Percentiles rank a stretch among this genome's conserved stretches.
These are phyloP conservation scores for Atkinsonella texensis DNA, from an alignment of 2,329 filamentous ascomycete genomes.

Conservation along the genomic window DNA sequence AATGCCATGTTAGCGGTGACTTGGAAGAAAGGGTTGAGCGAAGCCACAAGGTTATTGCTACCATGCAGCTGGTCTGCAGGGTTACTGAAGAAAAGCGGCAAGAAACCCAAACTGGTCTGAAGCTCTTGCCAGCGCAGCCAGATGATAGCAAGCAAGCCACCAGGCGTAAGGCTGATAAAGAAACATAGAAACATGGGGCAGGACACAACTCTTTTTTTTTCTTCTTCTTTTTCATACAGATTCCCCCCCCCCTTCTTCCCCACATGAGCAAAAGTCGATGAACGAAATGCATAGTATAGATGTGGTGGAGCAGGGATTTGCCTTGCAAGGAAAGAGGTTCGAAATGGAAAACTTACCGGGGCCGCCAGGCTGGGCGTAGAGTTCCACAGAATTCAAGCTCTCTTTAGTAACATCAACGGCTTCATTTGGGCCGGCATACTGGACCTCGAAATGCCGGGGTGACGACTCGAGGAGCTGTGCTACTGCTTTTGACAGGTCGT, in stretches of 20 bases:
- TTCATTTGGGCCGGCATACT: slow-evolving; percentile 12
- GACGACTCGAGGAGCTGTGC: slow-evolving; percentile 12
- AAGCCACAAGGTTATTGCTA: background rate
- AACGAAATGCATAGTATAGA: background rate
- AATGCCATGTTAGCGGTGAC: background rate
- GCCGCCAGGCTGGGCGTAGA: slow-evolving; percentile 13
- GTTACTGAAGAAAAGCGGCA: background rate
- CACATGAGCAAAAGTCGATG: background rate
- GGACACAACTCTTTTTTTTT: background rate
- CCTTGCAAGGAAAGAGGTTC: background rate
- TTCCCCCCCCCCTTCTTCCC: too few species aligned
- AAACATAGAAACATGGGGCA: background rate
- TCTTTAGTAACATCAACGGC: slow-evolving; percentile 9
- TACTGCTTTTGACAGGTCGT: slow-evolving; percentile 11
- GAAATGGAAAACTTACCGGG: slow-evolving; percentile 7
- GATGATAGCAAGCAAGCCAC: background rate
- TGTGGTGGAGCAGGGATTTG: background rate
- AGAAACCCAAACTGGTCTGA: background rate
- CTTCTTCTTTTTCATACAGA: background rate
- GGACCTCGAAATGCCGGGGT: slow-evolving; percentile 11
- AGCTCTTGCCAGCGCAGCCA: background rate
- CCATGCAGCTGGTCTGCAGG: background rate
- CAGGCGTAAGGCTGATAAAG: too few species aligned
- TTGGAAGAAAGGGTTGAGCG: background rate
- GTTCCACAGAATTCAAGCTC: slow-evolving; percentile 7